Percentiles rank a stretch among this genome's conserved stretches.
phyloP scores from a whole-genome alignment of 2,329 filamentous ascomycete genomes.

The Beauveria australis region DNA sequence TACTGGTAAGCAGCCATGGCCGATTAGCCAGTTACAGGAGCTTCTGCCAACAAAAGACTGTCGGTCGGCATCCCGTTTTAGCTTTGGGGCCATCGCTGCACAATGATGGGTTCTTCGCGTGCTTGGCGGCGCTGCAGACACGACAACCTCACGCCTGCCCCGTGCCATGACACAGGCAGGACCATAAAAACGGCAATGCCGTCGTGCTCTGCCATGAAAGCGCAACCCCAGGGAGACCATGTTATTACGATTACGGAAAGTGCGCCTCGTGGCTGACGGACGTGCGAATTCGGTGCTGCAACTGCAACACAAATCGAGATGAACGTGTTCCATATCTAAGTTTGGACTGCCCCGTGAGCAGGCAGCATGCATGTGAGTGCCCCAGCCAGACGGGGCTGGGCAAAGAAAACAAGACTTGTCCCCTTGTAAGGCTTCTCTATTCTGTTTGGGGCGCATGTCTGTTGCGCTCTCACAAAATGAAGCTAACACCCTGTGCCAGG shows the following conservation, averaged over 20 bases:
- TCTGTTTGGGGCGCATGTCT: neutral
- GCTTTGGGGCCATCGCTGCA: neutral
- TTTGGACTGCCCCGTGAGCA: neutral
- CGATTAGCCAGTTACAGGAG: neutral
- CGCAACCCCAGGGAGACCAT: no score
- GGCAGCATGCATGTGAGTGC: neutral
- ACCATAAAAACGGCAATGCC: neutral
- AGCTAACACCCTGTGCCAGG: neutral
- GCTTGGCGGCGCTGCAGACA: neutral
- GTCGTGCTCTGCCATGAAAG: neutral
- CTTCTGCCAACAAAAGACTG: neutral
- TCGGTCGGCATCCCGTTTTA: neutral
- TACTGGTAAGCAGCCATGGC: neutral
- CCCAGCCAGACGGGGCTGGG: neutral
- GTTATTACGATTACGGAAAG: neutral
- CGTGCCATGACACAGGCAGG: neutral
- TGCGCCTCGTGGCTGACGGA: neutral
- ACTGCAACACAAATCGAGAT: constrained; percentile 8
- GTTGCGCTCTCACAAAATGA: neutral
- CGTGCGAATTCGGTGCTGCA: constrained; percentile 4
- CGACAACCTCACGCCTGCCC: neutral
- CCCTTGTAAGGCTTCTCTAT: neutral
- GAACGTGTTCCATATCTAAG: neutral
- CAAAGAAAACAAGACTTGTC: neutral
- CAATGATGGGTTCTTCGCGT: neutral